A percentile compares a stretch with the other conserved stretches of the same genome.
These are phyloP conservation scores for Stropharia rugosoannulata DNA, from an alignment of 768 basidiomycete species.

Conservation along the genomic window DNA sequence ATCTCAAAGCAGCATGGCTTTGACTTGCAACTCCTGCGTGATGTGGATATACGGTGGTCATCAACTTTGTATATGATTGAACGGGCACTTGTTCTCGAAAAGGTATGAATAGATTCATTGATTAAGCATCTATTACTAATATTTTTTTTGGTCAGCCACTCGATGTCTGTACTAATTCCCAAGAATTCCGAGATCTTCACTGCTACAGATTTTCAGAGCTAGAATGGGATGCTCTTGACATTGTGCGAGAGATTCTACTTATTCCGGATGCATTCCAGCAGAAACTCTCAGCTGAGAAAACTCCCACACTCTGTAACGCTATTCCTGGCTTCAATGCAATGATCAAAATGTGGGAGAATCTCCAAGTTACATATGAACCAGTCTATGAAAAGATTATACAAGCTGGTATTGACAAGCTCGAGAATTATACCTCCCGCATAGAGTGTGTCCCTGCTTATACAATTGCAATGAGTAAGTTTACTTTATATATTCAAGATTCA, in stretches of 20 bases:
- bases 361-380: conserved; percentile 1
- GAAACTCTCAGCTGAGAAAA: conserved; percentile 26
- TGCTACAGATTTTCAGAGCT: conserved; percentile 15
- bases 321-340: conserved; percentile 27
- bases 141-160: not conserved
- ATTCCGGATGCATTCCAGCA: conserved; percentile 34
- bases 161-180: not conserved
- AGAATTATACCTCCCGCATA: conserved; percentile 16
- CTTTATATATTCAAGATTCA: too few species aligned
- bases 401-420: conserved; percentile 28
- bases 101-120: conserved; percentile 15
- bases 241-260: conserved; percentile 21
- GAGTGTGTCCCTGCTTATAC: conserved; percentile 21
- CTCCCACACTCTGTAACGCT: conserved; percentile 24
- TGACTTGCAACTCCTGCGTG: conserved; percentile 21
- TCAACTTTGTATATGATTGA: conserved; percentile 31
- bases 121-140: too few species aligned
- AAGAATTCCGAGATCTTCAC: conserved; percentile 23
- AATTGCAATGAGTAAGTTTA: conserved; percentile 20
- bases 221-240: conserved; percentile 26
- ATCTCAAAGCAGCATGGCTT: not conserved
- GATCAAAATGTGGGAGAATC: conserved; percentile 19
- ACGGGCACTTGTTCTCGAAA: conserved; percentile 22
- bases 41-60: conserved; percentile 29
- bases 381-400: conserved; percentile 21